Base-by-base conservation (phyloP, 352 stramenopile genomes). In the Thalassiosira allenii region DNA sequence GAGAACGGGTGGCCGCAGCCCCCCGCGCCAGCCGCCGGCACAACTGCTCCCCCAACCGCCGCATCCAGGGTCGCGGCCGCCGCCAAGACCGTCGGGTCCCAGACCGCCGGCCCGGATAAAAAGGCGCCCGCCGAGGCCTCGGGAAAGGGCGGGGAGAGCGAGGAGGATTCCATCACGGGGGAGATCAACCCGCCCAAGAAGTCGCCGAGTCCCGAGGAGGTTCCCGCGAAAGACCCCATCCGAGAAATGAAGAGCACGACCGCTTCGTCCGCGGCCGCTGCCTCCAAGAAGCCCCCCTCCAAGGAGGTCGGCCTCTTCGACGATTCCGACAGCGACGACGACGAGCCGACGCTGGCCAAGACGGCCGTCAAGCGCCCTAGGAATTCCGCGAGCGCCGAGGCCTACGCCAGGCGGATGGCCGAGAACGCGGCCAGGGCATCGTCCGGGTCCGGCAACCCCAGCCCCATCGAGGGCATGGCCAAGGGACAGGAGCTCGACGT, bases 321-420 rank as follows among this genome's bases (percentile, higher is more conserved):
- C 11, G 29, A 51, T 43, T 44, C 27, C 2, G 62, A 71, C 17
- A 27, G 32, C 3, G 62, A 72, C 2, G 63, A 62, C 23, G 27
- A 62, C 27, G 25, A 58, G 30, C 22, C 27, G 23, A 40, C 23
- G 12, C 43, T 57, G 23, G 30, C 33, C 14, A 59, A 51, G 14
- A 63, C 22, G 29, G 64, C 64, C 22, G 20, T 64, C 14, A 74
- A 74, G 34, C 37, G 49, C 29, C 64, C 64, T 4, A 25, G 64
- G 17, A 74, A 61, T 12, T 74, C 64, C 44, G 64, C 53, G 5
- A 53, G 17, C 8, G 64, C 64, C 14, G 49, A 52, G 20, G 64
- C 64, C 20, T 74, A 74, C 51, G 52, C 64, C 5, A 74, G 62
- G 30, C 47, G 49, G 37, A 54, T 64, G 49, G 3, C 14, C 3